Percentiles rank a stretch among this genome's conserved stretches.
These are phyloP conservation scores for Tirmania nivea DNA, from an alignment of 495 filamentous ascomycete genomes.

Conservation along the genomic window DNA sequence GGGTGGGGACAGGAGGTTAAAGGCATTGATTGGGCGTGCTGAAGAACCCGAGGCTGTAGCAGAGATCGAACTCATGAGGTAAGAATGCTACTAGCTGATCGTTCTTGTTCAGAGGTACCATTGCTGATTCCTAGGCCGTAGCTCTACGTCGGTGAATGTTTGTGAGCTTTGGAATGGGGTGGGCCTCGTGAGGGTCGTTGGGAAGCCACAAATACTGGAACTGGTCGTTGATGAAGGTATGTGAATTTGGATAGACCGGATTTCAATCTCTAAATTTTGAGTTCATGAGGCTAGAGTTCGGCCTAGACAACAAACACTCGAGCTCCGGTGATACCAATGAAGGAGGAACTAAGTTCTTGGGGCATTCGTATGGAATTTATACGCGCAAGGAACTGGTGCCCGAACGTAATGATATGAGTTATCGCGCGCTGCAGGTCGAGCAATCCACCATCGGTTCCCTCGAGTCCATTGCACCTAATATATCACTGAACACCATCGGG, in stretches of 20 bases:
- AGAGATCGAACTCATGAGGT: conserved; percentile 6
- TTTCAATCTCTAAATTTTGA: not conserved
- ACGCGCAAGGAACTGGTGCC: no score
- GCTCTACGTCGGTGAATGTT: not conserved
- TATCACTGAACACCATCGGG: conserved; percentile 3
- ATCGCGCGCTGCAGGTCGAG: not conserved
- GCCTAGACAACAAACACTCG: no score
- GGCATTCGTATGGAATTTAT: no score
- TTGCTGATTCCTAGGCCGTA: not conserved
- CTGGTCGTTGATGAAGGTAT: not conserved
- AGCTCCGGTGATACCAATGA: no score
- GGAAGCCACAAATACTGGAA: conserved; percentile 8
- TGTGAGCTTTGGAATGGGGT: conserved; percentile 15
- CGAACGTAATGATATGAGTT: no score
- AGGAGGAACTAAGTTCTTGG: no score
- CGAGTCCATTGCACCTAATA: conserved; percentile 2
- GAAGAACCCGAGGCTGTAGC: conserved; percentile 1
- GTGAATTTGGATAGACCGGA: not conserved
- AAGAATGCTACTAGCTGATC: not conserved
- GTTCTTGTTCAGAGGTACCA: not conserved
- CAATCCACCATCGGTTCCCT: not conserved
- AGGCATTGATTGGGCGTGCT: conserved; percentile 3
- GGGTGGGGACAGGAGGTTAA: conserved; percentile 1
- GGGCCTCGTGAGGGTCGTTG: conserved; percentile 9
- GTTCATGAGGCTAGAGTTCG: not conserved